Base-by-base conservation (phyloP, 169 alveolate genomes). In the Hepatocystis sp. region DNA sequence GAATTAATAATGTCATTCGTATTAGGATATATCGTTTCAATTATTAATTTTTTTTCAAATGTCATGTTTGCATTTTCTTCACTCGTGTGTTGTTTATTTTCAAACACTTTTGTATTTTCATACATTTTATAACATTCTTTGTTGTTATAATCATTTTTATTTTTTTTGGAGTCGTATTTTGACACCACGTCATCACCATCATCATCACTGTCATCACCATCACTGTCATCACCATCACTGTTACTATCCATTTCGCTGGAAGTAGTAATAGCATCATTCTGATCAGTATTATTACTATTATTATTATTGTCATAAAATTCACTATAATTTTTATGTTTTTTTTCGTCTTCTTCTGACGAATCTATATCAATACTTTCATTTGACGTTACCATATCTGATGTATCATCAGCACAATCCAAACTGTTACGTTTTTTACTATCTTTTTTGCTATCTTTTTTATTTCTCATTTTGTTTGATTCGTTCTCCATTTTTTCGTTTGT, bases 351-450 rank as follows among this genome's bases (percentile, higher is more conserved):
- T 84, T 85, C 84, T 52, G 68, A 23, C 55, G 78, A 65, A 71
- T 86, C 85, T 67, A 86, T 89, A 65, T 84, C 95, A 53, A 84
- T 86, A 60, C 65, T 66, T 49, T 84, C 61, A 27, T 93, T 86
- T 63, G n/a, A n/a, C n/a, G n/a, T n/a, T n/a, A n/a, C n/a, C n/a
- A n/a, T n/a, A n/a, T n/a, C n/a, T n/a, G n/a, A n/a, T n/a, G n/a
- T n/a, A n/a, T n/a, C n/a, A n/a, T n/a, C n/a, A n/a, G n/a, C n/a
- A n/a, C n/a, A n/a, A n/a, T n/a, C n/a, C n/a, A n/a, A n/a, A n/a
- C n/a, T n/a, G n/a, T n/a, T n/a, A n/a, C n/a, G n/a, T 81, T 84
- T 7, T 88, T 66, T 21, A 85, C 89, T 10, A 49, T 84, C 27
- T 58, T 67, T 11, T 86, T 93, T 66, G 58, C 92, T 25, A 64